Conservation (phyloP, 164 flowering plant genomes). For the Magnolia kwangsiensis region DNA sequence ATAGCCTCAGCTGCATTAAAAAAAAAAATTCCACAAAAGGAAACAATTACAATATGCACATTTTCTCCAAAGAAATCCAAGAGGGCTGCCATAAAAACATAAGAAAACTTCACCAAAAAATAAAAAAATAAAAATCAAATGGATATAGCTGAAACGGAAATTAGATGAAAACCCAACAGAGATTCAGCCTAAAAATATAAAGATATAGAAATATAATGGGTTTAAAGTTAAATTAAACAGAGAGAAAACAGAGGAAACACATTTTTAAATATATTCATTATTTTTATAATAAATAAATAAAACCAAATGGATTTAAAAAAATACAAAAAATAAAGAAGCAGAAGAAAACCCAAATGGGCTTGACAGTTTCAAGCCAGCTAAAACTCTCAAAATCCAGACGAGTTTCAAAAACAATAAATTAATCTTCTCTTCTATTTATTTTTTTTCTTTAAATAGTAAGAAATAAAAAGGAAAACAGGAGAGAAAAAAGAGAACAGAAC, state of each 20-base stretch:
- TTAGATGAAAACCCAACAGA: background rate
- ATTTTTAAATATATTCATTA: background rate
- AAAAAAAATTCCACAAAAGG: background rate
- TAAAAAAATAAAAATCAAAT: background rate
- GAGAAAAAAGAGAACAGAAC: background rate
- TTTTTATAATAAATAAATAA: background rate
- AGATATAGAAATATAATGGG: background rate
- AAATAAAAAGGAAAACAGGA: too few relatives aligned
- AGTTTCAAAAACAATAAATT: background rate
- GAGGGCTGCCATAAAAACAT: background rate
- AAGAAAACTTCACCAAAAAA: background rate
- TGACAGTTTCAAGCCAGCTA: background rate
- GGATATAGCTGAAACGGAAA: background rate
- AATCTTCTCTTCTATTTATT: background rate
- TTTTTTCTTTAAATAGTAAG: too few relatives aligned
- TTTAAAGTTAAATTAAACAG: background rate
- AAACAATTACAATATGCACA: background rate
- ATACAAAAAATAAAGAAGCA: background rate
- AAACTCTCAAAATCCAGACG: background rate
- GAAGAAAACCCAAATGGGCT: background rate
- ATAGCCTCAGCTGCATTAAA: constrained; percentile 86
- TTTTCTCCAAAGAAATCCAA: background rate
- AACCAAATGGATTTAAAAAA: background rate
- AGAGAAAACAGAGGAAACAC: background rate
- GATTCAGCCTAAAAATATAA: background rate